Base-by-base conservation (phyloP, 1,139 yeast species). In the Tardiomyces digboiensis region DNA sequence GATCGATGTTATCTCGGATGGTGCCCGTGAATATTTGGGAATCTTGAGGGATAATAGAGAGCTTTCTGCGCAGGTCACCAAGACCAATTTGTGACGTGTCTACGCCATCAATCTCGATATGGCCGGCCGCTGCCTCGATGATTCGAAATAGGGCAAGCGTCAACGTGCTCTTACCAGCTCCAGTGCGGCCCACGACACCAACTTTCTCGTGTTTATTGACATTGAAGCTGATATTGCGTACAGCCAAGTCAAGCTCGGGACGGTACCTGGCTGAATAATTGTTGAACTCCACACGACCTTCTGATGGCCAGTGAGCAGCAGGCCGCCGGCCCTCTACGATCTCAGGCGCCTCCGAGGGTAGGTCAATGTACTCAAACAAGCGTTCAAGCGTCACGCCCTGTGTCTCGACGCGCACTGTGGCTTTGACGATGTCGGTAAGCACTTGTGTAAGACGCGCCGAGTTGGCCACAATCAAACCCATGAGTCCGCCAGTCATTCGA, bases 151-250 rank as follows among this genome's bases (percentile, higher is more conserved):
- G 60, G 0, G 89, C 82, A 53, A 82, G 60, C 1, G 84, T 77
- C 41, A 84, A 63, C 1, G 89, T 77, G 38, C 86, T 78, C 58
- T 84, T 84, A 21, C 93, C 93, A 0, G 93, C 89, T 39, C 94
- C 94, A 0, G 94, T 84, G 53, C 94, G 72, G 6, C 94, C 94
- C 20, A 83, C 91, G 48, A 84, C 77, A 40, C 94, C 94, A 49
- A 84, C 67, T 55, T 83, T 84, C 52, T 84, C 91, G 14, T 66
- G 66, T 1, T 84, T 70, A 21, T 69, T 65, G 46, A 83, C 72
- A 2, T 66, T 62, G 36, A 82, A 55, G 38, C 65, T 65, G 43
- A 84, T 67, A 41, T 74, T 66, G 42, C 70, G 71, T 53, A 84
- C 63, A 2, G 81, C 83, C 19, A 76, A 74, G 16, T 62, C 67